Evolutionary conservation across 495 filamentous ascomycete species (phyloP).

Genomic region (Cetradonia linearis): DNA sequence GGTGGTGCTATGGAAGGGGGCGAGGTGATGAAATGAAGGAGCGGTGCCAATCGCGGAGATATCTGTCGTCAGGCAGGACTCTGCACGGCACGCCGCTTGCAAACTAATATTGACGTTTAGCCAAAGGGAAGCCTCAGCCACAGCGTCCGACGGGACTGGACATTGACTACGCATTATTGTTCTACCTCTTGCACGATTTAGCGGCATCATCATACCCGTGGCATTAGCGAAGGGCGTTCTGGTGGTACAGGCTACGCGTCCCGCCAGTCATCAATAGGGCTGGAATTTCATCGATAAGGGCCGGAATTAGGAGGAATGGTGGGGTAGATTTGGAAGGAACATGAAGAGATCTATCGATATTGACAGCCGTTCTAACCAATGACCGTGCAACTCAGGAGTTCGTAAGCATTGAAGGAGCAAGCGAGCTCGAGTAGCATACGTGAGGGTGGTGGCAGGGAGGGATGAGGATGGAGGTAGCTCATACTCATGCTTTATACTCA

Average conservation of each 20-base stretch:
- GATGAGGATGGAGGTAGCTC: not conserved
- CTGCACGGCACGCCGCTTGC: conserved; percentile 17
- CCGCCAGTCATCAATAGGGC: conserved; percentile 1
- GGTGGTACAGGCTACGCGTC: conserved; percentile 6
- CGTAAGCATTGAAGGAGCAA: not conserved
- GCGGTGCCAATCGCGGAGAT: conserved; percentile 7
- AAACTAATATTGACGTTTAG: not conserved
- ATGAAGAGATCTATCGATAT: not conserved
- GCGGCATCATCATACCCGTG: conserved; percentile 27
- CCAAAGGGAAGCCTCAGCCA: not conserved
- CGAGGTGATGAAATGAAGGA: conserved; percentile 48
- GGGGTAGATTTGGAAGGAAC: not conserved
- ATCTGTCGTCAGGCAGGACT: conserved; percentile 5
- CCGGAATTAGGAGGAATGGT: conserved; percentile 6
- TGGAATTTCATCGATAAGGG: not conserved
- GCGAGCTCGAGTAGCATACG: not conserved
- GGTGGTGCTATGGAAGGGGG: conserved; percentile 37
- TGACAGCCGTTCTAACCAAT: not conserved
- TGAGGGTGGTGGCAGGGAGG: no score
- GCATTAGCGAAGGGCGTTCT: conserved; percentile 25
- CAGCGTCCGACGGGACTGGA: conserved; percentile 9
- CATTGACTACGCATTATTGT: conserved; percentile 8
- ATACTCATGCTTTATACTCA: not conserved
- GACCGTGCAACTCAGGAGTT: not conserved
- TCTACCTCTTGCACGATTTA: conserved; percentile 20